A percentile compares a stretch with the other conserved stretches of the same genome.
Conservation (phyloP, 257 asterid species). For the Plantago major region DNA sequence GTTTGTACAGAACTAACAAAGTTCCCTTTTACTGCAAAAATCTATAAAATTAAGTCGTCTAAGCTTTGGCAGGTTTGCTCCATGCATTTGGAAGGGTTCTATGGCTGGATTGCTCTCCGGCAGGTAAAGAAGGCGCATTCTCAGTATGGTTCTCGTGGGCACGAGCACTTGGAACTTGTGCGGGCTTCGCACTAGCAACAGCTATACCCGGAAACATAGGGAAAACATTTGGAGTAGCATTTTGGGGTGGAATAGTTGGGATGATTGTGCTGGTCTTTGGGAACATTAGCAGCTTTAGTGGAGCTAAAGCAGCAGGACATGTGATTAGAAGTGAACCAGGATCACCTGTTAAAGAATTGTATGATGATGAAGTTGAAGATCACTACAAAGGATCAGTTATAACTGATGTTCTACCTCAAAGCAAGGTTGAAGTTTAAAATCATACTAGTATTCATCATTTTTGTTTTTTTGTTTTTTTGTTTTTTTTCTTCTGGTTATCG, state of each 20-base stretch:
- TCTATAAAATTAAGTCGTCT: not conserved
- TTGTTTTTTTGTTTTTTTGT: not conserved
- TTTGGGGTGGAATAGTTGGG: conserved; percentile 53
- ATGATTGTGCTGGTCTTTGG: conserved; percentile 64
- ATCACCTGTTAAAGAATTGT: conserved; percentile 43
- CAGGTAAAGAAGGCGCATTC: conserved; percentile 85
- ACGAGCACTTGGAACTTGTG: conserved; percentile 58
- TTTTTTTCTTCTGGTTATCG: not conserved
- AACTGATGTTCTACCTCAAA: conserved; percentile 25
- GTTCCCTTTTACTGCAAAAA: not conserved
- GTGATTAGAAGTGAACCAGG: conserved; percentile 39
- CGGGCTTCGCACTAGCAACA: conserved; percentile 69
- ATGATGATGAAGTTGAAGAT: conserved; percentile 18
- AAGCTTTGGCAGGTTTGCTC: conserved; percentile 36
- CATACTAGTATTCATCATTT: not conserved
- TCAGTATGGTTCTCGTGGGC: conserved; percentile 86
- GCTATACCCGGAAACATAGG: conserved; percentile 46
- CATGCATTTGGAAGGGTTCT: conserved; percentile 83
- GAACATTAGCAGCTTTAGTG: conserved; percentile 66
- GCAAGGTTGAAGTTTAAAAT: conserved; percentile 31
- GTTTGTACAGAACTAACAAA: conserved; percentile 13
- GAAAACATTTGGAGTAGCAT: conserved; percentile 57
- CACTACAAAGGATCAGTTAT: conserved; percentile 28
- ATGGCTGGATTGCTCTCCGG: conserved; percentile 76
- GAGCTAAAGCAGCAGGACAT: conserved; percentile 84